phyloP scores from a whole-genome alignment of 306 rosid genomes.

The Cyclanthera cordifolia region DNA sequence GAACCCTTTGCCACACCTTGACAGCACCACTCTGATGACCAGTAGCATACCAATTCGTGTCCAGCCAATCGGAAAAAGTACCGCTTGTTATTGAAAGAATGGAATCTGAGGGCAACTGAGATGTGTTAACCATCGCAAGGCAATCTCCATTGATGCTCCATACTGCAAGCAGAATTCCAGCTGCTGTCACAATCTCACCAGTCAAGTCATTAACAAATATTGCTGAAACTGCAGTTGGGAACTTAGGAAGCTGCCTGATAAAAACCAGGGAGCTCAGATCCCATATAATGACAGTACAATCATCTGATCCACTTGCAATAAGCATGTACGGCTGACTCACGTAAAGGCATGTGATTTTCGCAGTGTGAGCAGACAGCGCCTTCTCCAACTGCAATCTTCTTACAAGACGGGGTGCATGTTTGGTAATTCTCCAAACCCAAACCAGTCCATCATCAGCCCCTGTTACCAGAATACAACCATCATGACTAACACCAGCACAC shows the following conservation, averaged over 20 bases:
- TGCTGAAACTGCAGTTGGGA: conserved; percentile 79
- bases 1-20: conserved; percentile 96
- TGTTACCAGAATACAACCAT: conserved; percentile 78
- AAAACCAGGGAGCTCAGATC: conserved; percentile 89
- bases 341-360: conserved; percentile 76
- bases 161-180: conserved; percentile 83
- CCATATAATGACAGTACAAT: conserved; percentile 91
- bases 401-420: conserved; percentile 49
- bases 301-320: conserved; percentile 92
- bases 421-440: conserved; percentile 79
- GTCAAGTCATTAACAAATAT: conserved; percentile 82
- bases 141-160: conserved; percentile 98
- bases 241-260: conserved; percentile 91
- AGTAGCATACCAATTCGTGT: conserved; percentile 88
- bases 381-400: conserved; percentile 76
- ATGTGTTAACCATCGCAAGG: conserved; percentile 77
- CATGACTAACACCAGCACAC: conserved; percentile 77
- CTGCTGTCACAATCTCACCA: conserved; percentile 92
- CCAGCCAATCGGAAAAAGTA: conserved; percentile 83
- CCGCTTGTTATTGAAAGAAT: conserved; percentile 81
- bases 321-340: conserved; percentile 98
- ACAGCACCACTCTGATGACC: conserved; percentile 99
- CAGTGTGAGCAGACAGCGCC: conserved; percentile 81
- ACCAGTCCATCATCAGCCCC: conserved; percentile 96
- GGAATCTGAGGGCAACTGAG: conserved; percentile 94